Base-by-base conservation (phyloP, 257 asterid species). In the Penstemon davidsonii region DNA sequence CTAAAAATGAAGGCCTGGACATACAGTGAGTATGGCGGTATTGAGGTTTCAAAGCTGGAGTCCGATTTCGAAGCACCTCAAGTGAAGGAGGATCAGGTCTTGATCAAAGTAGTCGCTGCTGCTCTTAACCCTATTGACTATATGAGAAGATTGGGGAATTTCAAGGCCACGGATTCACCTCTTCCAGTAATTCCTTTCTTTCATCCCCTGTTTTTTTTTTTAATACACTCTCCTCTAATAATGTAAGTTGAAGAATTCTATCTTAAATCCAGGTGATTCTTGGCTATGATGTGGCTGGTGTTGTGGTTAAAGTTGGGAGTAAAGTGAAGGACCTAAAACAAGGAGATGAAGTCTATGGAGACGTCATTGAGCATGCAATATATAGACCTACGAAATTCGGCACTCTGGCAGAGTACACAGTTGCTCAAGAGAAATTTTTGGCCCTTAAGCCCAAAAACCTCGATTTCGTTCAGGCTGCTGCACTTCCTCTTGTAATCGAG, bases 241-340 rank as follows among this genome's bases (percentile, higher is more conserved):
- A 15, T 15, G 18, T 15, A 15, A 15, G 18, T 15, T 15, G 12
- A 43, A 15, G 5, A 54, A 38, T 44, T 44, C 54, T 39, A 44
- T 15, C 18, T 15, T 15, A 15, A 15, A 18, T 46, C 38, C 81
- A 92, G 98, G 88, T 94, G 4, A 88, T 92, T 68, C 96, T 96
- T 50, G 98, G 98, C 1, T 92, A 92, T 51, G 97, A 92, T 80
- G 96, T 92, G 60, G 92, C 98, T 6, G 98, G 98, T 2, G 84
- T 88, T 41, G 95, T 90, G 46, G 94, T 90, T 37, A 85, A 86
- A 78, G 94, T 88, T 5, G 98, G 98, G 70, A 84, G 96, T 70
- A 66, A 84, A 75, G 98, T 92, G 70, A 86, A 88, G 75, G 85
- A 71, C 6, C 64, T 92, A 33, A 92, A 90, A 75, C 94, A 66